Evolutionary conservation across 768 basidiomycete species (phyloP).

Genomic region (Pisolithus orientalis): DNA sequence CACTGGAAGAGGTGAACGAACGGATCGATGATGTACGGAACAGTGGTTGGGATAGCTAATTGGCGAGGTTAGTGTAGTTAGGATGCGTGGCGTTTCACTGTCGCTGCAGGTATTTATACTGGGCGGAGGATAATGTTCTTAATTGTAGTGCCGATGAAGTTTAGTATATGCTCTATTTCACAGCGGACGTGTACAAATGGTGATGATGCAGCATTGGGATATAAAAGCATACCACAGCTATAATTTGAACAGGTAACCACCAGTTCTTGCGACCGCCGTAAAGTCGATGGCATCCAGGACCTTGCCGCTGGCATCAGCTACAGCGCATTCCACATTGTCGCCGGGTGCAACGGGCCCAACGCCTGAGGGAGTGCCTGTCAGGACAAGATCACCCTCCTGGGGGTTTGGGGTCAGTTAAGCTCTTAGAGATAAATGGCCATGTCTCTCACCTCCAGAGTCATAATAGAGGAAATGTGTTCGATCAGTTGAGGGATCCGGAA

Average conservation of each 20-base stretch:
- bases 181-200: not conserved
- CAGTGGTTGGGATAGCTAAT: conserved; percentile 11
- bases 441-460: conserved; percentile 78
- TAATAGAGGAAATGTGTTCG: conserved; percentile 89
- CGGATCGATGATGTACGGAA: conserved; percentile 13
- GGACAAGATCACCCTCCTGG: conserved; percentile 86
- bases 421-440: not conserved
- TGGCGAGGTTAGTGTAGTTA: not conserved
- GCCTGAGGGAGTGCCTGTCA: conserved; percentile 90
- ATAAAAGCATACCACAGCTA: conserved; percentile 7
- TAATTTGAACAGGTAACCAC: conserved; percentile 56
- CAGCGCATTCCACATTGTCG: conserved; percentile 70
- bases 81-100: not conserved
- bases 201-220: not conserved
- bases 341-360: conserved; percentile 75
- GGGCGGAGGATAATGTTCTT: not conserved
- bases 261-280: conserved; percentile 54
- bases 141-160: not conserved
- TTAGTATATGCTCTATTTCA: not conserved
- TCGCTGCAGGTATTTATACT: not conserved
- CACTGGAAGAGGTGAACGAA: conserved; percentile 19
- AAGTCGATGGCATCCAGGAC: conserved; percentile 61
- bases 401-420: not conserved
- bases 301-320: conserved; percentile 50
- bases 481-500: conserved; percentile 86